Base-by-base conservation (phyloP, 345 rosid species). In the Corchorus olitorius region DNA sequence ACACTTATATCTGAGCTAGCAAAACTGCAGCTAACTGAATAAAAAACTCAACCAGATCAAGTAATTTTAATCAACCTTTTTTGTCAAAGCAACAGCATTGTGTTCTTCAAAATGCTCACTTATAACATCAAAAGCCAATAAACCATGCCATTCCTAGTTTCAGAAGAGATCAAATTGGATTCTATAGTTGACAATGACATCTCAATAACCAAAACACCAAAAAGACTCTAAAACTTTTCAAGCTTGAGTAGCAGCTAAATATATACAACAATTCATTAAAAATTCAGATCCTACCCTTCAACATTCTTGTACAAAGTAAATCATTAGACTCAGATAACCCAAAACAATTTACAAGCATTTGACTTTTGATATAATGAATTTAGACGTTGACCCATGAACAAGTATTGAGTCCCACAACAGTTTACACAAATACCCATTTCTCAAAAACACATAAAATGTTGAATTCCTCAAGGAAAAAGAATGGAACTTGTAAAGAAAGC, bases 201-300 rank as follows among this genome's bases (percentile, higher is more conserved):
- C 72, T 46, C 56, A 48, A 67, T 46, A 46, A 20, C 39, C 72
- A 68, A 68, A 67, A 67, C 11, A 67, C 72, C 37, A 67, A 46
- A 5, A 66, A 2, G 55, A 13, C 39, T 19, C 39, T 19, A 33
- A 14, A 46, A 53, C 54, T 20, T 20, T 19, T 22, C 55, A 46
- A 34, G 22, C 22, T 46, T 67, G 55, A 46, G 43, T 4, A 4
- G 19, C 34, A 22, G 50, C 35, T 48, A 67, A 67, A 54, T 1
- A 67, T 14, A 49, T 8, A 66, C 10, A 66, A 45, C 35, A 66
- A 10, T 9, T 20, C 11, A 48, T 45, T 45, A 1, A 45, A 2
- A 66, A 6, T 13, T 45, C n/a, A 20, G 35, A 66, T 66, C 54
- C 41, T 20, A 67, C 11, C 56, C 19, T 22, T 67, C 71, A 66